Base-by-base conservation (phyloP, 2,329 filamentous ascomycete species). In the Phoma sp. region DNA sequence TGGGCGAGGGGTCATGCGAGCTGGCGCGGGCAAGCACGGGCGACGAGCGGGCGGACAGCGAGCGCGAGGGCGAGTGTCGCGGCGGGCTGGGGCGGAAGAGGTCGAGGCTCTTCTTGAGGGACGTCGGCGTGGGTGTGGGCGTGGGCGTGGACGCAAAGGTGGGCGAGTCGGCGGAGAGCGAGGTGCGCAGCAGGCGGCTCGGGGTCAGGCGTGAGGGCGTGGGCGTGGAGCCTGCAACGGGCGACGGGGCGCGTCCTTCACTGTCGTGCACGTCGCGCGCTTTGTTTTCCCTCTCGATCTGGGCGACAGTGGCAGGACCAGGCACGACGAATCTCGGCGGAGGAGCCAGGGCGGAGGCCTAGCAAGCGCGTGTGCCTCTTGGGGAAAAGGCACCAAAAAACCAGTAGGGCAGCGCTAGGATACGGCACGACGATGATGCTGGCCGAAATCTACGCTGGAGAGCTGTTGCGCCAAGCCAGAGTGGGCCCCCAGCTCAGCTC, bases 1-100 rank as follows among this genome's bases (percentile, higher is more conserved):
- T 65, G 45, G 55, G 66, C 17, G 45, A 56, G 47, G 62, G 63
- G 39, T 62, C 71, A 74, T 74, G 64, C 60, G 67, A 62, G 60
- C 61, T 40, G 44, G 59, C 56, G 57, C 60, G 58, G 52, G 54
- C 60, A 39, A 57, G 47, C 8, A 57, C 43, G 29, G 60, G 52
- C 32, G 64, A 54, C 17, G 60, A 49, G 24, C 60, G 51, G 57
- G 69, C 61, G 29, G 50, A 53, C 27, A 48, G 53, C n/a, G 49
- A 27, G 40, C 43, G 55, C 39, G 57, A 40, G 32, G 56, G 48
- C 37, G 57, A 48, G 50, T 62, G 57, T 55, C 62, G 54, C 41
- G 63, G 61, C 9, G 67, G 67, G 57, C 63, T 67, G 49, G 54
- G 61, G 56, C 58, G 61, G 58, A 68, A 65, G 46, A 64, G 66